Evolutionary conservation across 345 rosid genomes (phyloP), one percentile per base, ranked within the genome.

Genomic region (Melaleuca quinquenervia): DNA sequence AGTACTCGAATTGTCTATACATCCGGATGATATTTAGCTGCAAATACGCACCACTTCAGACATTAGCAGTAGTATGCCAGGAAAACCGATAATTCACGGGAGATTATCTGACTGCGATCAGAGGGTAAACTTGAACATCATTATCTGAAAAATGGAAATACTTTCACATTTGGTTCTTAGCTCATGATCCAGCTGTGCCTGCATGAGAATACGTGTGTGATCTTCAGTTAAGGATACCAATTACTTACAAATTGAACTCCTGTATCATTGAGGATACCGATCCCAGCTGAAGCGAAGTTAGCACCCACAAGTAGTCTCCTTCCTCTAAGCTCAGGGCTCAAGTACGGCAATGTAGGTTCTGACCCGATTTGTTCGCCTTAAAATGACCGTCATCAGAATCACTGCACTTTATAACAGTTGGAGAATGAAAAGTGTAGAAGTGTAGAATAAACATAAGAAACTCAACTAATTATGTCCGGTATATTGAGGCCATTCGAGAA

Each of bases 271-370:
- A 96, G 96, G 82, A 97, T 91, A 74, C 99, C 99, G 22, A 97
- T 93, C 44, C 99, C 99, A 50, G 99, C 98, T 3, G 99, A 97
- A 76, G 99, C 99, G 52, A 97, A 97, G 80, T 97, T 97, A 83
- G 99, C 99, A 24, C 99, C 98, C 6, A 92, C 85, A 70, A 96
- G 93, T 36, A 97, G 92, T 82, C 22, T 95, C 44, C 92, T 84
- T 22, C 96, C 96, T 13, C 14, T 85, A 75, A 97, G 93, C 85
- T 91, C 85, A 10, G 98, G 98, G 83, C 94, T 94, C 56, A 97
- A 86, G 88, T 97, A 97, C 2, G 99, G 99, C 90, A 96, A 88
- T 86, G 94, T 89, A 60, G 97, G 53, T 52, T 89, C 94, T 24
- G 95, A 88, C 3, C 98, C 95, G 82, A 97, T 84, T 82, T 93